Evolutionary conservation across 345 rosid genomes (phyloP), one percentile per base, ranked within the genome.

Genomic region (Draba incana): DNA sequence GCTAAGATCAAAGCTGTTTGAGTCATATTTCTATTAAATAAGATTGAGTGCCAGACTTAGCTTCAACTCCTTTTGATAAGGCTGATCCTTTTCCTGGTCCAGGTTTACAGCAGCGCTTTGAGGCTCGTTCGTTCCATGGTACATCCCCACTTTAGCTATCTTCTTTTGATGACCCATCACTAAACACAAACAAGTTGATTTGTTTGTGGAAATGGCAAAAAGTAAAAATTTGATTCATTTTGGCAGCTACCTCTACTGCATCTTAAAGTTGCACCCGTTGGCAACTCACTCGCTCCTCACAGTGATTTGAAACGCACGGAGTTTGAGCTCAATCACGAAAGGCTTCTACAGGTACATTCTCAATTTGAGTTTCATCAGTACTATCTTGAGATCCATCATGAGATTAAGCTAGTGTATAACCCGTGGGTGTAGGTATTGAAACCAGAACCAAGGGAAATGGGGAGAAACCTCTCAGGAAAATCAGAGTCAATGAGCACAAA

Each of bases 71-170:
- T 64, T 43, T 44, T 33, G 25, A 38, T 56, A 14, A 66, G 42
- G 61, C 68, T 66, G 63, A 75, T 61, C 39, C 24, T 63, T 75
- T 75, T 13, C 4, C 4, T 50, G 56, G 62, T 69, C 31, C 85
- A 86, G 99, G 97, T 94, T 62, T 91, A 94, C 82, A 91, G 96
- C 87, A 94, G 99, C 62, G 99, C 97, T 57, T 81, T 94, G 85
- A 84, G 87, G 74, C 96, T 94, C 51, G 93, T 91, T 42, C 90
- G 96, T 41, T 87, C 99, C 74, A 94, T 94, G 99, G 99, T 94
- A 64, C 23, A 20, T 20, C 20, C 20, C 20, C 20, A 20, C 20
- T 20, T 20, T 20, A 20, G 20, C 20, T 20, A 20, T 20, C 0
- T 20, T 20, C 16, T 51, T 60, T 49, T 39, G 49, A 38, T 60